These are phyloP conservation scores for Trichosanthes cucumerina DNA, from an alignment of 306 rosid species.

Conservation along the genomic window DNA sequence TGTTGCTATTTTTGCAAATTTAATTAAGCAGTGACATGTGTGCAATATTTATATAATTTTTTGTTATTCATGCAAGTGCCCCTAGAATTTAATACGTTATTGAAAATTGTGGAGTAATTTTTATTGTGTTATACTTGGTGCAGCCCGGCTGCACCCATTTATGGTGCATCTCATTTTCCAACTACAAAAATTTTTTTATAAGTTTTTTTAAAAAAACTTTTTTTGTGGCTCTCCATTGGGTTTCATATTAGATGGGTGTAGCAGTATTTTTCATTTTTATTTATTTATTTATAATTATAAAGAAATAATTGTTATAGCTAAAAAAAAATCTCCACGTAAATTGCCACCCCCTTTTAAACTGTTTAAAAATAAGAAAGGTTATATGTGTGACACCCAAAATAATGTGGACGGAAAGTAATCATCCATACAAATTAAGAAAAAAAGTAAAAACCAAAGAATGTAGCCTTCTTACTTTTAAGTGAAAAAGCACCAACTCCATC, in stretches of 20 bases:
- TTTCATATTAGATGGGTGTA: too few species aligned
- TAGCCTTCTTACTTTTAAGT: not conserved
- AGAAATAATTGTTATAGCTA: not conserved
- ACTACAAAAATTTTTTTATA: too few species aligned
- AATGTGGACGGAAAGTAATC: not conserved
- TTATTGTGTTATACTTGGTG: too few species aligned
- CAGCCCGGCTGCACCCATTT: too few species aligned
- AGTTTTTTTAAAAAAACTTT: too few species aligned
- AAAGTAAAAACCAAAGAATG: not conserved
- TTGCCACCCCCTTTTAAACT: not conserved
- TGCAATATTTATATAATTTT: too few species aligned
- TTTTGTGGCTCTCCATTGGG: too few species aligned
- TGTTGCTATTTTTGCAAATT: too few species aligned
- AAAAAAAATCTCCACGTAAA: not conserved
- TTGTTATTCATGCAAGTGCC: too few species aligned
- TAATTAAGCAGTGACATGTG: too few species aligned
- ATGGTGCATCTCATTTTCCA: too few species aligned
- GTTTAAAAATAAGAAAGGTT: not conserved
- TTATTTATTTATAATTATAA: not conserved
- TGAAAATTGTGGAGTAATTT: not conserved
- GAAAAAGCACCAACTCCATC: not conserved
- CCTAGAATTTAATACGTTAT: not conserved
- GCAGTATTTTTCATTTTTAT: too few species aligned
- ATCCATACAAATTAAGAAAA: not conserved
- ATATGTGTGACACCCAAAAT: not conserved